A percentile compares a stretch with the other conserved stretches of the same genome.
These are phyloP conservation scores for Alternaria postmessia DNA, from an alignment of 2,329 filamentous ascomycete genomes.

Conservation along the genomic window DNA sequence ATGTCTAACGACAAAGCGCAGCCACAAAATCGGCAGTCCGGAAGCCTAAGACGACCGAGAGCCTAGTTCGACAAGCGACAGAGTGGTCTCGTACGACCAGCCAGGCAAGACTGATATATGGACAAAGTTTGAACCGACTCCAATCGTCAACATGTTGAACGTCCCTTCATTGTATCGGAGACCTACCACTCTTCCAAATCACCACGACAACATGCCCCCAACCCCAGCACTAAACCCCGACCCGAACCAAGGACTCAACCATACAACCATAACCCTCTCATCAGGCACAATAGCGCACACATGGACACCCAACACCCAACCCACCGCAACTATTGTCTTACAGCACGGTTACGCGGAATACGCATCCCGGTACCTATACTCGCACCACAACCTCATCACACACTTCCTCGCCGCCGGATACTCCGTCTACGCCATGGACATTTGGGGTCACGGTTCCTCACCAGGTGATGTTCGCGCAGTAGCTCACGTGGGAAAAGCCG, in stretches of 20 bases:
- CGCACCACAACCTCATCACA: slow-evolving; percentile 10
- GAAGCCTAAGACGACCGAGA: not conserved
- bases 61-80: not conserved
- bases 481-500: not conserved
- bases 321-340: slow-evolving; percentile 1
- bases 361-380: slow-evolving; percentile 5
- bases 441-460: not conserved
- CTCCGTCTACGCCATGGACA: not conserved
- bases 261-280: not conserved
- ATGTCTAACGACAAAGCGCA: not conserved
- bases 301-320: not conserved
- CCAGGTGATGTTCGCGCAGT: not conserved
- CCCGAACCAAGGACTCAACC: not conserved
- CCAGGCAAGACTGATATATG: not conserved
- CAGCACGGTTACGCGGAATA: slow-evolving; percentile 20
- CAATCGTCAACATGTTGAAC: not conserved
- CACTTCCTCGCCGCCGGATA: not conserved
- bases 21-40: not conserved
- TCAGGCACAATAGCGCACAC: not conserved
- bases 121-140: not conserved
- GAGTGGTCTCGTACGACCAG: not conserved
- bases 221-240: not conserved
- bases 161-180: not conserved
- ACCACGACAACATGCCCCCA: not conserved
- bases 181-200: not conserved